A percentile compares a stretch with the other conserved stretches of the same genome.
These are phyloP conservation scores for Taiozyma onychis DNA, from an alignment of 1,139 yeast species.

Conservation along the genomic window DNA sequence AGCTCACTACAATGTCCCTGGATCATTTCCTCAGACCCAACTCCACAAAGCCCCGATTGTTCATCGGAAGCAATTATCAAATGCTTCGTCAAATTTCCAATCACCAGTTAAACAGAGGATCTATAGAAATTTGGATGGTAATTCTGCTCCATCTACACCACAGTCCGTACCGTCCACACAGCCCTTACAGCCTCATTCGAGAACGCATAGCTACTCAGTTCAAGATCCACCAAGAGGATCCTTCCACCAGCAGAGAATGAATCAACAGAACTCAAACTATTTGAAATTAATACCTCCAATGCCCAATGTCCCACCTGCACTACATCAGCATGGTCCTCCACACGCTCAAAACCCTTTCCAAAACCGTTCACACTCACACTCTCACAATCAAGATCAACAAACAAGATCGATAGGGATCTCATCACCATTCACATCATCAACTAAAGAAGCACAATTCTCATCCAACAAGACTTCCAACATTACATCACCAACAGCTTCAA, in stretches of 20 bases:
- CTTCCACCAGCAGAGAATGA: slow-evolving; percentile 8
- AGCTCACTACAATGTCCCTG: slow-evolving; percentile 1
- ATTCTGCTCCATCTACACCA: slow-evolving; percentile 1
- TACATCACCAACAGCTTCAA: slow-evolving; percentile 6
- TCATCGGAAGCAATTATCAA: neutral
- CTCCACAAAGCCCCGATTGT: neutral
- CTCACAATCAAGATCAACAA: slow-evolving; percentile 1
- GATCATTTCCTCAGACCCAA: slow-evolving; percentile 1
- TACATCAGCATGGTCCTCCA: neutral
- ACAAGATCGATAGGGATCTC: slow-evolving; percentile 4
- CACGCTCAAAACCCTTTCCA: neutral
- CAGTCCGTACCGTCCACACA: neutral
- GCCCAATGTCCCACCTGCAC: slow-evolving; percentile 7
- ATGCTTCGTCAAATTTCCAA: neutral
- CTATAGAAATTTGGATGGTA: neutral
- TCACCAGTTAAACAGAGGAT: neutral
- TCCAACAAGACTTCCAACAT: neutral
- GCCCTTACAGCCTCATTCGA: neutral
- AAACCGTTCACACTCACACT: neutral
- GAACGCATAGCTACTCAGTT: slow-evolving; percentile 5
- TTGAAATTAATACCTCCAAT: slow-evolving; percentile 21
- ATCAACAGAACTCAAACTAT: slow-evolving; percentile 9
- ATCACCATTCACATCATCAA: slow-evolving; percentile 7
- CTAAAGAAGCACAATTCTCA: slow-evolving; percentile 3
- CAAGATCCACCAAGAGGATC: slow-evolving; percentile 1